Percentiles rank a stretch among this genome's conserved stretches.
These are phyloP conservation scores for Hyphopichia khmerensis DNA, from an alignment of 1,139 yeast genomes.

Conservation along the genomic window DNA sequence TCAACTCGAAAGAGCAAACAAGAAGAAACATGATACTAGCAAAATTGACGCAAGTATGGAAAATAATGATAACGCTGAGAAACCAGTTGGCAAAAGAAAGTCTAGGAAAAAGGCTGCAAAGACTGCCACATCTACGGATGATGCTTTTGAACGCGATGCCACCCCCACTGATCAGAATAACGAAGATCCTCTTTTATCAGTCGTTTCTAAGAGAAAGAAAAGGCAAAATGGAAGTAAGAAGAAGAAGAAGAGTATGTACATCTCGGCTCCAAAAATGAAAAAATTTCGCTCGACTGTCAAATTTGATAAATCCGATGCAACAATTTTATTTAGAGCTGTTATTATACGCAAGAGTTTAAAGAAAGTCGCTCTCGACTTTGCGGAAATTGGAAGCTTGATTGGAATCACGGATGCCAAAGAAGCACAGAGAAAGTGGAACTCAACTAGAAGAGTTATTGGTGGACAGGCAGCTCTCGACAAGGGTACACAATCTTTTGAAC, in stretches of 20 bases:
- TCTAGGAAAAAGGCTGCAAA: too few species aligned
- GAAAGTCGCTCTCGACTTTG: slow-evolving; percentile 57
- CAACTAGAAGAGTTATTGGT: slow-evolving; percentile 56
- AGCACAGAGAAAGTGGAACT: slow-evolving; percentile 62
- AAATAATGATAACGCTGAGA: too few species aligned
- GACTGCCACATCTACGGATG: too few species aligned
- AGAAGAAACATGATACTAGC: too few species aligned
- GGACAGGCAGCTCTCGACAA: slow-evolving; percentile 47
- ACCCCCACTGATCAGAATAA: not conserved
- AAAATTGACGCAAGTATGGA: too few species aligned
- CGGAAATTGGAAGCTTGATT: slow-evolving; percentile 48
- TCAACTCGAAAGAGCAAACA: not conserved
- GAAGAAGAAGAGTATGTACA: slow-evolving; percentile 5
- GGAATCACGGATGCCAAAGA: slow-evolving; percentile 33
- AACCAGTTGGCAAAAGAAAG: too few species aligned
- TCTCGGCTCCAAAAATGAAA: slow-evolving; percentile 5
- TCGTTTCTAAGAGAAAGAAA: slow-evolving; percentile 7
- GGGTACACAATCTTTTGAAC: slow-evolving; percentile 61
- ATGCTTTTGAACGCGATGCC: too few species aligned
- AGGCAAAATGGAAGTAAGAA: slow-evolving; percentile 9
- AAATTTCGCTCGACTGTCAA: slow-evolving; percentile 22
- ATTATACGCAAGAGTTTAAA: slow-evolving; percentile 60
- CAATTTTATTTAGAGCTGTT: slow-evolving; percentile 54
- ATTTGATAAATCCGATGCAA: slow-evolving; percentile 45
- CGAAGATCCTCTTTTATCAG: slow-evolving; percentile 6